These are phyloP conservation scores for Metarhizium sp. DNA, from an alignment of 2,329 filamentous ascomycete genomes.

Conservation along the genomic window DNA sequence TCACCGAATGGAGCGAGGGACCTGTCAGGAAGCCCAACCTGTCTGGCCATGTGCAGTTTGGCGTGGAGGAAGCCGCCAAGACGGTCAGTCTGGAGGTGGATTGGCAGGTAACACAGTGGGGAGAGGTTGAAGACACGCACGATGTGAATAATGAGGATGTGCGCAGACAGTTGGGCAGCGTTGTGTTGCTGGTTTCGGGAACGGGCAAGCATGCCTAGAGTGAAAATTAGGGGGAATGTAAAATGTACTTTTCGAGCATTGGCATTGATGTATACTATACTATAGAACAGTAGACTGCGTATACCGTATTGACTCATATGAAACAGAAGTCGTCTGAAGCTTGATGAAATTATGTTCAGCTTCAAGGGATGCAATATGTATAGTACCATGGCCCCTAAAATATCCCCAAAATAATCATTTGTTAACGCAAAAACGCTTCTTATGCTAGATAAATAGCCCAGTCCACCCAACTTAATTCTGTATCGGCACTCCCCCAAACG, in stretches of 20 bases:
- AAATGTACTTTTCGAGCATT: too few relatives aligned
- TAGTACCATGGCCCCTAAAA: too few relatives aligned
- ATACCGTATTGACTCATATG: too few relatives aligned
- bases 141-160: conserved; percentile 92
- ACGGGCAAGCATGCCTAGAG: conserved; percentile 20
- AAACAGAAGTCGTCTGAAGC: too few relatives aligned
- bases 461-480: background rate
- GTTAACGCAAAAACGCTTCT: too few relatives aligned
- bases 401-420: too few relatives aligned
- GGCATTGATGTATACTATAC: too few relatives aligned
- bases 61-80: conserved; percentile 71
- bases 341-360: too few relatives aligned
- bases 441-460: too few relatives aligned
- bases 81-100: conserved; percentile 75
- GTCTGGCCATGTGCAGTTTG: conserved; percentile 42
- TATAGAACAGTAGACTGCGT: background rate
- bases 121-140: conserved; percentile 95
- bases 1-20: conserved; percentile 82
- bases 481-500: background rate
- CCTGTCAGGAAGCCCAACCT: conserved; percentile 40
- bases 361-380: too few relatives aligned
- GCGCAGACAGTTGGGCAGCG: conserved; percentile 77
- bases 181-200: conserved; percentile 69
- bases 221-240: background rate
- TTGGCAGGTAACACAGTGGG: conserved; percentile 89